Conservation (phyloP, 352 stramenopile genomes). For the Phytophthora hibernalis region DNA sequence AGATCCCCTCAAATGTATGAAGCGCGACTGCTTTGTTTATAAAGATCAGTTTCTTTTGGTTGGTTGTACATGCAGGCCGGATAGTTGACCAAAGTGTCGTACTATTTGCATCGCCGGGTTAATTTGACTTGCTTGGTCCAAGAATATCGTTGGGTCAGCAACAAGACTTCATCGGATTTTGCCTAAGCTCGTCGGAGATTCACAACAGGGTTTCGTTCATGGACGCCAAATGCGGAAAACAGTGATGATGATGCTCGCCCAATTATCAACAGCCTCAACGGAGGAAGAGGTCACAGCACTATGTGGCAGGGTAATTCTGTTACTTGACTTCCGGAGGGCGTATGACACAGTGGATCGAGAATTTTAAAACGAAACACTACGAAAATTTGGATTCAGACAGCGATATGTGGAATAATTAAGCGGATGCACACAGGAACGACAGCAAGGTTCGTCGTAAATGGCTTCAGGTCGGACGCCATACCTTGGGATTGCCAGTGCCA, state of each 20-base stretch:
- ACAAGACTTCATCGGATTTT: not conserved
- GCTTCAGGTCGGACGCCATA: too few species aligned
- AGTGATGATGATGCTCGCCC: not conserved
- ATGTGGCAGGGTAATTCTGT: not conserved
- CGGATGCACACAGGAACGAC: too few species aligned
- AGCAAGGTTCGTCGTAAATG: too few species aligned
- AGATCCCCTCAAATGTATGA: too few species aligned
- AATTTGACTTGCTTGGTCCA: not conserved
- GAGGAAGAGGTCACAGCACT: not conserved
- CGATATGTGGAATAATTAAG: too few species aligned
- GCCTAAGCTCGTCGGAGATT: not conserved
- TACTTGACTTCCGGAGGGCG: not conserved
- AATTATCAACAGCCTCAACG: not conserved
- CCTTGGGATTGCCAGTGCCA: too few species aligned
- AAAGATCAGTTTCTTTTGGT: not conserved
- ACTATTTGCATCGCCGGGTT: not conserved
- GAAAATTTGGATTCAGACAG: not conserved
- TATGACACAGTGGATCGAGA: conserved; percentile 1
- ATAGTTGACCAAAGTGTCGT: not conserved
- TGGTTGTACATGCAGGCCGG: not conserved
- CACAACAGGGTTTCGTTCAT: conserved; percentile 3
- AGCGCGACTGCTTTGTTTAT: not conserved
- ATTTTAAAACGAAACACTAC: not conserved
- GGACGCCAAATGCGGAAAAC: not conserved
- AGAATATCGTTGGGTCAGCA: conserved; percentile 4